A percentile compares a stretch with the other conserved stretches of the same genome.
These are phyloP conservation scores for Xylaria sp. DNA, from an alignment of 2,329 filamentous ascomycete genomes.

Conservation along the genomic window DNA sequence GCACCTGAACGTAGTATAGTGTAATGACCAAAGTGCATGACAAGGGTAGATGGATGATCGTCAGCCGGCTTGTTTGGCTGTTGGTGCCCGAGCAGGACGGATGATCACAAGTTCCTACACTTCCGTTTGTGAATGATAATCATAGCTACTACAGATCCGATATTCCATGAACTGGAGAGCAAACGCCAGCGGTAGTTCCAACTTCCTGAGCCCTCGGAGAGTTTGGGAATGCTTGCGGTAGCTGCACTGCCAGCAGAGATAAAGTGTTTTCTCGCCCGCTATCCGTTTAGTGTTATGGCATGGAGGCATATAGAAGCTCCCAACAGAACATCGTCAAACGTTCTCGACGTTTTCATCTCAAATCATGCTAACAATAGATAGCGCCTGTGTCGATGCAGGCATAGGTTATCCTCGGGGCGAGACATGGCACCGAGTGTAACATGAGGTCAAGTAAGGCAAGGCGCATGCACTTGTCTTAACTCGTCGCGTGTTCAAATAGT, in stretches of 20 bases:
- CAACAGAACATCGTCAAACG: neutral
- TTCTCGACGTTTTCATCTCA: constrained; percentile 10
- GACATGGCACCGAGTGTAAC: constrained; percentile 29
- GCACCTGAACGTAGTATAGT: constrained; percentile 25
- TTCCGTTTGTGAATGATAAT: constrained; percentile 39
- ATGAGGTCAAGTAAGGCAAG: constrained; percentile 41
- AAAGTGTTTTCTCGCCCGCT: neutral
- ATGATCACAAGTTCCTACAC: constrained; percentile 29
- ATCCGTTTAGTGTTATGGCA: neutral
- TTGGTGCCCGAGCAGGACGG: constrained; percentile 49
- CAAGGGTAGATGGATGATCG: constrained; percentile 37
- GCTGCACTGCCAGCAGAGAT: constrained; percentile 18
- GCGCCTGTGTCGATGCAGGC: constrained; percentile 12
- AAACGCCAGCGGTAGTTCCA: constrained; percentile 23
- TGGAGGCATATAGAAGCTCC: neutral
- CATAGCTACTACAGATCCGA: constrained; percentile 33
- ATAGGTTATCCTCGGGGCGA: constrained; percentile 31
- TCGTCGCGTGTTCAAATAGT: constrained; percentile 18
- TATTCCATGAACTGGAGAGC: constrained; percentile 27
- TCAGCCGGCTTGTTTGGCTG: constrained; percentile 44
- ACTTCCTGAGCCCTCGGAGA: constrained; percentile 21
- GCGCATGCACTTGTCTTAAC: constrained; percentile 31
- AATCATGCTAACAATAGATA: constrained; percentile 13
- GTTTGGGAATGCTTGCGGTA: constrained; percentile 21
- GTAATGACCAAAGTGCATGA: constrained; percentile 31